Conservation (phyloP, 164 flowering plant species). For the Umbellularia californica region DNA sequence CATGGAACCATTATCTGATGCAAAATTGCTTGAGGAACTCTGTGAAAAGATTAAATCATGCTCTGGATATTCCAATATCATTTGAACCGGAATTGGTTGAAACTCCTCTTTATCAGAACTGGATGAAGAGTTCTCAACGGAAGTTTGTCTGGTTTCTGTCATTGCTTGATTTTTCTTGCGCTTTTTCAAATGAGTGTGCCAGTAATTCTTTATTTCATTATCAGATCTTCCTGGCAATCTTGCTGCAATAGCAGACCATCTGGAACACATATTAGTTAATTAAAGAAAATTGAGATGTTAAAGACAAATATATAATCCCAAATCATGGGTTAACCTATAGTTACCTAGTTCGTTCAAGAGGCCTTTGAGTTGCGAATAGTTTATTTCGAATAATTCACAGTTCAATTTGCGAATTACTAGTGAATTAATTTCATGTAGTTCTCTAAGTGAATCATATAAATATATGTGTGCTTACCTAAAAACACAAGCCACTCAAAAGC, state of each 20-base stretch:
- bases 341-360: no score
- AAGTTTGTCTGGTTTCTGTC: not conserved
- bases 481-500: no score
- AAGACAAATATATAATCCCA: no score
- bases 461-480: no score
- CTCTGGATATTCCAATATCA: not conserved
- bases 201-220: conserved; percentile 57
- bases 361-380: no score
- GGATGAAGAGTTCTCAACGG: not conserved
- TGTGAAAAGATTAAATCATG: not conserved
- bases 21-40: not conserved
- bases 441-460: no score
- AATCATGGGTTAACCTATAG: no score
- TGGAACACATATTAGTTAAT: not conserved
- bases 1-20: not conserved
- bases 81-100: not conserved
- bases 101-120: not conserved
- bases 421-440: no score
- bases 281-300: no score
- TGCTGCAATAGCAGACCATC: conserved; percentile 55
- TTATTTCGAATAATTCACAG: no score
- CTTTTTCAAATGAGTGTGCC: conserved; percentile 54
- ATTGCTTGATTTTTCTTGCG: conserved; percentile 14
- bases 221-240: conserved; percentile 56
- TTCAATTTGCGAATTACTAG: no score